Conservation (phyloP, 1,284 basidiomycete genomes). For the Marasmius oreades region DNA sequence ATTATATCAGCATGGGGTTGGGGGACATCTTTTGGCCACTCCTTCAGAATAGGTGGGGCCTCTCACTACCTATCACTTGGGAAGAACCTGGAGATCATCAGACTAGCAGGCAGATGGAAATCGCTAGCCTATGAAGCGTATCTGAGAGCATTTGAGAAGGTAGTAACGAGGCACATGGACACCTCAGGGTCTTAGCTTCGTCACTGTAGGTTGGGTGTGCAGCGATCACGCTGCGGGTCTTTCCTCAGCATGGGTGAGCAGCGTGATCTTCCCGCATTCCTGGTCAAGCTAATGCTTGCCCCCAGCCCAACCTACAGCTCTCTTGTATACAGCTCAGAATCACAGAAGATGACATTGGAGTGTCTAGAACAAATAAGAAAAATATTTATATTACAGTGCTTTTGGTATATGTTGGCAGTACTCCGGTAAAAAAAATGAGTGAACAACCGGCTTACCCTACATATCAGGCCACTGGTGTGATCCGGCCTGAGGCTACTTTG, state of each 20-base stretch:
- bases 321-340: too few species aligned
- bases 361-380: too few species aligned
- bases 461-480: too few species aligned
- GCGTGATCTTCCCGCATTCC: neutral
- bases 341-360: too few species aligned
- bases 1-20: conserved; percentile 23
- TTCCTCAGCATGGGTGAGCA: neutral
- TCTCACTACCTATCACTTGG: conserved; percentile 28
- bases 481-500: too few species aligned
- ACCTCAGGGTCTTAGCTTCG: neutral
- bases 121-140: conserved; percentile 12
- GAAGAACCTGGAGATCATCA: conserved; percentile 28
- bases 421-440: too few species aligned
- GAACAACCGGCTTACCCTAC: too few species aligned
- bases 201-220: neutral
- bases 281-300: neutral
- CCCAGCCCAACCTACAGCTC: too few species aligned
- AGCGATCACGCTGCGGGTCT: neutral
- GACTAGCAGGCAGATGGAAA: conserved; percentile 11
- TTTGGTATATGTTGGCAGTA: too few species aligned
- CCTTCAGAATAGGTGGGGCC: conserved; percentile 34
- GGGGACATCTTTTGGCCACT: conserved; percentile 33
- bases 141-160: conserved; percentile 8
- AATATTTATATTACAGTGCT: too few species aligned
- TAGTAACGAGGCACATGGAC: conserved; percentile 7